Evolutionary conservation across 345 rosid species (phyloP), one percentile per base, ranked within the genome.

Genomic region (Alliaria petiolata): DNA sequence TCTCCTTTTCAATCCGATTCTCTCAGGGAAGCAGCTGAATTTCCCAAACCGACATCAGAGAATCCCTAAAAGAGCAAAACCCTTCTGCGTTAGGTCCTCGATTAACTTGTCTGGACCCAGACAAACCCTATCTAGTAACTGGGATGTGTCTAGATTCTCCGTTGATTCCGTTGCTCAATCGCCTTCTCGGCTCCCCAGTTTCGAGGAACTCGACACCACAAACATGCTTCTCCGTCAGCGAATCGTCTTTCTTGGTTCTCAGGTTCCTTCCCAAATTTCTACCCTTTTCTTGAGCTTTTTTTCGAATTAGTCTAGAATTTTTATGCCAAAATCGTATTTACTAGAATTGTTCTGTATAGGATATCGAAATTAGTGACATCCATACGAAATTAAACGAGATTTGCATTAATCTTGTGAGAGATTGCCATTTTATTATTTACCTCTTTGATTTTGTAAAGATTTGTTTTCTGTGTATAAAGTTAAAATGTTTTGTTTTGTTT

Each of bases 161-260:
- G 44, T 60, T 40, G 59, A 40, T 36, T 64, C 73, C 50, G 67
- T 80, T 46, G 43, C 82, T 78, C 70, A 86, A 0, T 78, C 85
- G 53, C 62, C 88, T 14, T 78, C 85, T 62, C 66, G 84, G n/a
- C 77, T 84, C 14, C 96, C 98, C 2, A 83, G 81, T 75, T 82
- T 93, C 50, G 92, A 91, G 71, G 98, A 93, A 62, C 87, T 91
- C 36, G 95, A 93, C 49, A 83, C 87, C 49, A 87, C 96, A 56
- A 87, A 84, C 83, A 87, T 89, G 96, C 91, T 93, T 55, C 98
- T 93, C 39, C 92, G 98, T 68, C 97, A 89, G 75, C 85, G 96
- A 78, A 87, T 89, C 75, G 80, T 93, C 80, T 89, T 91, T 62
- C 58, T 93, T 67, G 95, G 96, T 70, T 84, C 95, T 62, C 90